phyloP scores from a whole-genome alignment of 805 yeast genomes.

The Starmerella scarabaei region DNA sequence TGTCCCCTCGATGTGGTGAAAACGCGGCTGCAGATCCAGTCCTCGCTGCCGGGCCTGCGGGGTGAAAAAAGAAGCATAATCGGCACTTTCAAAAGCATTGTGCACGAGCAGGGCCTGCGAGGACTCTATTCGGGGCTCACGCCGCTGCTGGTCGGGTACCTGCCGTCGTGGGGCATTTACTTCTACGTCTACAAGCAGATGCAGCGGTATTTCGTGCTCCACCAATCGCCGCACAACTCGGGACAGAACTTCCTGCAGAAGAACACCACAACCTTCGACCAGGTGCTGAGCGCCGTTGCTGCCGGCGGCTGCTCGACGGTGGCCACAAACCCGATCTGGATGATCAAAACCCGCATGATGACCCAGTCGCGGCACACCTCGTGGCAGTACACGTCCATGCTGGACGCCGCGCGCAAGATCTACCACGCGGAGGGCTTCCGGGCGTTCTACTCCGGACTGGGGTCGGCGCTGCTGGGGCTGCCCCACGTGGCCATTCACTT shows the following conservation, averaged over 20 bases:
- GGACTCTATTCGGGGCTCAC: constrained; percentile 84
- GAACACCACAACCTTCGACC: constrained; percentile 25
- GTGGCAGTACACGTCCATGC: constrained; percentile 55
- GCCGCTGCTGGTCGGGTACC: constrained; percentile 86
- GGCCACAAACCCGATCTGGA: constrained; percentile 86
- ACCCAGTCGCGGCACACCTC: constrained; percentile 31
- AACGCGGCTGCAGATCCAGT: constrained; percentile 70
- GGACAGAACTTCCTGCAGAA: no score
- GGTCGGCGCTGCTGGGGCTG: constrained; percentile 82
- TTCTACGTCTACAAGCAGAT: constrained; percentile 68
- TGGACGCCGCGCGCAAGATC: constrained; percentile 75
- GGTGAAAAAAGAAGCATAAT: constrained; percentile 18
- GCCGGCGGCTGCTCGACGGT: constrained; percentile 84
- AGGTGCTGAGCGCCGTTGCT: constrained; percentile 52
- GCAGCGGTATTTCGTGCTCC: no score
- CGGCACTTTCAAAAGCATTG: constrained; percentile 53
- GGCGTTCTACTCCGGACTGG: constrained; percentile 77
- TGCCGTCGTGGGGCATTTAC: constrained; percentile 96
- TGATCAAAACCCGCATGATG: constrained; percentile 89
- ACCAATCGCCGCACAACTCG: constrained; percentile 9
- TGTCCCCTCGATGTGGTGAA: constrained; percentile 95
- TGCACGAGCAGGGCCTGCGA: constrained; percentile 61
- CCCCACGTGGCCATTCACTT: constrained; percentile 92
- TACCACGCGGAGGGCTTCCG: constrained; percentile 61
- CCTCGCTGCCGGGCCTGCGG: constrained; percentile 5